A percentile compares a stretch with the other conserved stretches of the same genome.
These are phyloP conservation scores for Penicillium silybi DNA, from an alignment of 495 filamentous ascomycete species.

Conservation along the genomic window DNA sequence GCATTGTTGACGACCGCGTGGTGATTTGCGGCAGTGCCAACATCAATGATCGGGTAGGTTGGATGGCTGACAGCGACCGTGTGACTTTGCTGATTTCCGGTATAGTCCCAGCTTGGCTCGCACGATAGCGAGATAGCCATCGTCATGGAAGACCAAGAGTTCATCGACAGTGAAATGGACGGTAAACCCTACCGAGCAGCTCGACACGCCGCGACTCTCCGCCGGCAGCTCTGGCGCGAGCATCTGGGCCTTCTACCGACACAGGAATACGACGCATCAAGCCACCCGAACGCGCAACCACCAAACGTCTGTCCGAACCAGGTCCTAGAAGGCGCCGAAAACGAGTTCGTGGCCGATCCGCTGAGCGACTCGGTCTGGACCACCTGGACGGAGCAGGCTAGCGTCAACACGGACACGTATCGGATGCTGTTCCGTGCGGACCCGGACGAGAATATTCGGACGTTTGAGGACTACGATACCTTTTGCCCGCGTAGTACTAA, in stretches of 20 bases:
- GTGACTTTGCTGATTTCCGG: not conserved
- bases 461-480: slow-evolving; percentile 80
- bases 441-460: slow-evolving; percentile 84
- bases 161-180: slow-evolving; percentile 72
- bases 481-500: slow-evolving; percentile 68
- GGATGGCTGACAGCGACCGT: not conserved
- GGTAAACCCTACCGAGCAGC: slow-evolving; percentile 71
- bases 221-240: slow-evolving; percentile 86
- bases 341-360: slow-evolving; percentile 79
- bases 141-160: slow-evolving; percentile 80
- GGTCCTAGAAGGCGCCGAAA: slow-evolving; percentile 56
- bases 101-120: slow-evolving; percentile 72
- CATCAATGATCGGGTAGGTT: slow-evolving; percentile 81
- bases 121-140: slow-evolving; percentile 93
- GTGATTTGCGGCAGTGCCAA: slow-evolving; percentile 86
- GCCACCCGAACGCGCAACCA: slow-evolving; percentile 77
- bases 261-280: slow-evolving; percentile 64
- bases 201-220: slow-evolving; percentile 72
- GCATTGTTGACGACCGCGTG: slow-evolving; percentile 79
- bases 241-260: slow-evolving; percentile 80
- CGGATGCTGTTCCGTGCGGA: slow-evolving; percentile 87
- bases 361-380: slow-evolving; percentile 78
- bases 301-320: slow-evolving; percentile 73
- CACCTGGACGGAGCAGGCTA: slow-evolving; percentile 73
- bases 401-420: slow-evolving; percentile 78